phyloP scores from a whole-genome alignment of 2,329 filamentous ascomycete genomes.

The Ophiostoma pallidulum region DNA sequence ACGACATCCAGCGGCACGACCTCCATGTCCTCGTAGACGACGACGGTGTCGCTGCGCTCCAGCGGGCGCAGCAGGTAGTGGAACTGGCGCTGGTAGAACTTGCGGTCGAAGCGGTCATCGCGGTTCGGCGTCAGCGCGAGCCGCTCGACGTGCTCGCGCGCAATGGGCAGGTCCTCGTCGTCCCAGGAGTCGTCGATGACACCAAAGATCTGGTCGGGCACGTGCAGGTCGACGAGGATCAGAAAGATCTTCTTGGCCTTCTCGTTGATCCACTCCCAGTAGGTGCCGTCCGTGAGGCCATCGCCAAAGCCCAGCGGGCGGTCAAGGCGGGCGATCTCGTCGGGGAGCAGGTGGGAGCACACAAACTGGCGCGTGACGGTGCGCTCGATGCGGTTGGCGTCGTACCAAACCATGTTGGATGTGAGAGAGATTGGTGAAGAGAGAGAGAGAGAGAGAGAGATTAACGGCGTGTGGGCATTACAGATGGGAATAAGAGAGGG shows the following conservation, averaged over 20 bases:
- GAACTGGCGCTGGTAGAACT: conserved; percentile 63
- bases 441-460: too few relatives aligned
- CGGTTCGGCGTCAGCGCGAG: conserved; percentile 50
- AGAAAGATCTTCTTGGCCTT: conserved; percentile 63
- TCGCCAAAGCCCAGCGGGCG: conserved; percentile 57
- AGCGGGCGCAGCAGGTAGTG: conserved; percentile 58
- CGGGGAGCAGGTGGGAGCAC: conserved; percentile 51
- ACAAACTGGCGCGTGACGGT: conserved; percentile 62
- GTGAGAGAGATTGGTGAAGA: background rate
- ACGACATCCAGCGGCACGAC: conserved; percentile 59
- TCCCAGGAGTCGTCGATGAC: conserved; percentile 70
- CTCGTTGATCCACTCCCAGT: conserved; percentile 67
- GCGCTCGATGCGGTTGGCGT: conserved; percentile 56
- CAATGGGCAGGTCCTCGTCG: conserved; percentile 63
- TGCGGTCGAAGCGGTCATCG: conserved; percentile 55
- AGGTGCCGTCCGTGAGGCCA: conserved; percentile 60
- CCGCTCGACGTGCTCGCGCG: conserved; percentile 54
- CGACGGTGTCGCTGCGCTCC: conserved; percentile 45
- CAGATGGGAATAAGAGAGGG: background rate
- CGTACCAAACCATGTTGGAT: conserved; percentile 49
- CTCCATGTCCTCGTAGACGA: conserved; percentile 57
- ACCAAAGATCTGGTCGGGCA: conserved; percentile 65
- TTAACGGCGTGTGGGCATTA: too few relatives aligned
- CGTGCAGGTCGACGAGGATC: conserved; percentile 58
- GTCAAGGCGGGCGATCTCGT: conserved; percentile 54